A percentile compares a stretch with the other conserved stretches of the same genome.
Conservation (phyloP, 345 rosid genomes). For the Eucalyptus tenuipes region DNA sequence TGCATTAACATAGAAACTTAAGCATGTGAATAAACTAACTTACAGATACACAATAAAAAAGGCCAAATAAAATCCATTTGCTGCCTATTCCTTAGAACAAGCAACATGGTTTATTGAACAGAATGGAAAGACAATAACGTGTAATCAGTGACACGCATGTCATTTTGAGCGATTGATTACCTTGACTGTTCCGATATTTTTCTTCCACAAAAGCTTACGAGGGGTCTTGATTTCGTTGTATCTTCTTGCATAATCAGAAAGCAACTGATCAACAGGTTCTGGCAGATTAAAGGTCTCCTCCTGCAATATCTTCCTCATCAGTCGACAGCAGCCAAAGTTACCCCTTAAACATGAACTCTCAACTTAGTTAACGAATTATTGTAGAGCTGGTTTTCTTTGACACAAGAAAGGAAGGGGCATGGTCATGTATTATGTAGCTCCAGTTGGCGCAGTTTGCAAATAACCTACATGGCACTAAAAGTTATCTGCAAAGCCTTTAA, state of each 20-base stretch:
- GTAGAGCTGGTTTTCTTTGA: background rate
- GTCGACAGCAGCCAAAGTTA: background rate
- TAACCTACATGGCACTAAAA: background rate
- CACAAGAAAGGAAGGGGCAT: background rate
- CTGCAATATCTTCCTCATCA: constrained; percentile 26
- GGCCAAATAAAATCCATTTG: background rate
- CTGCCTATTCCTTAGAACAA: background rate
- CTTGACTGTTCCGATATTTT: constrained; percentile 94
- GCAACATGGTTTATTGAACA: background rate
- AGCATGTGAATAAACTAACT: background rate
- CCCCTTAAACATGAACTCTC: background rate
- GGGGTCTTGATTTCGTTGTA: constrained; percentile 89
- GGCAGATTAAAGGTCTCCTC: constrained; percentile 76
- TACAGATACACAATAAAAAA: background rate
- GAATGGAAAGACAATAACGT: background rate
- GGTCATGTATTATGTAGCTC: background rate
- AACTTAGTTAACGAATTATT: background rate
- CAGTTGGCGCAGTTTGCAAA: background rate
- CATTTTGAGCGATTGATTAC: constrained; percentile 10
- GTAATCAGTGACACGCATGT: background rate
- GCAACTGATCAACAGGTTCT: constrained; percentile 58
- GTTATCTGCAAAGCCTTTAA: background rate
- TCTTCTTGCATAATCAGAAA: constrained; percentile 68
- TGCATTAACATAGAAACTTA: background rate
- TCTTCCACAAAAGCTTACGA: constrained; percentile 92